Evolutionary conservation across 805 yeast genomes (phyloP).

Genomic region (Komagataella mondaviorum): DNA sequence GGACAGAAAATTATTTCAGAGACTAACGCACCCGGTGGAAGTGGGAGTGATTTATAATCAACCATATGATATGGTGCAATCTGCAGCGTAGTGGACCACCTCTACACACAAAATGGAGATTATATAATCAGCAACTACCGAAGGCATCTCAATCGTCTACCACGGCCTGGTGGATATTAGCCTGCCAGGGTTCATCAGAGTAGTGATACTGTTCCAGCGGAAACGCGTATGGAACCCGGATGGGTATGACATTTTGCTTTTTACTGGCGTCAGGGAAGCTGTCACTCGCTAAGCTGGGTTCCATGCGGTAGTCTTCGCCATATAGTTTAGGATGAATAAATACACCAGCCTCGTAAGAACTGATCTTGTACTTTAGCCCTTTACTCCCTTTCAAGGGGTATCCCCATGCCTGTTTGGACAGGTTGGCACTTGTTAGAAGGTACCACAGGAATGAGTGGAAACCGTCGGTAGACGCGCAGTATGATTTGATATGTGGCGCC

Average conservation of each 20-base stretch:
- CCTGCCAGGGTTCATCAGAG: conserved; percentile 38
- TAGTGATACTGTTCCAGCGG: conserved; percentile 30
- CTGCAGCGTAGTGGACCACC: not conserved
- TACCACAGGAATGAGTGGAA: conserved; percentile 50
- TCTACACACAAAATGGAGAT: not conserved
- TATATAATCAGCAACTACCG: not conserved
- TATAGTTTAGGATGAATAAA: conserved; percentile 22
- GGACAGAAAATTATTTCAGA: not conserved
- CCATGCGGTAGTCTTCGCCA: conserved; percentile 13
- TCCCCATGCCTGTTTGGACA: conserved; percentile 81
- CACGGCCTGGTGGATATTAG: not conserved
- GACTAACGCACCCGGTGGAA: not conserved
- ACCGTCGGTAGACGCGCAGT: conserved; percentile 37
- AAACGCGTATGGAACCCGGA: conserved; percentile 39
- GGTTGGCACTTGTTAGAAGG: conserved; percentile 59
- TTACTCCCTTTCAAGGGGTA: conserved; percentile 14
- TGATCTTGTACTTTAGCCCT: conserved; percentile 17
- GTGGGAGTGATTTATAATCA: not conserved
- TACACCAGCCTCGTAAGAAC: conserved; percentile 44
- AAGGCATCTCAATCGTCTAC: not conserved
- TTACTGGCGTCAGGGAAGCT: conserved; percentile 2
- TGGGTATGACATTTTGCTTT: conserved; percentile 11
- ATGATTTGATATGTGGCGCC: conserved; percentile 54
- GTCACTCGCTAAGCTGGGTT: conserved; percentile 31
- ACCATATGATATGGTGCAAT: not conserved